Evolutionary conservation across 768 basidiomycete species (phyloP), one percentile per base, ranked within the genome.

Genomic region (Suillus placidus): DNA sequence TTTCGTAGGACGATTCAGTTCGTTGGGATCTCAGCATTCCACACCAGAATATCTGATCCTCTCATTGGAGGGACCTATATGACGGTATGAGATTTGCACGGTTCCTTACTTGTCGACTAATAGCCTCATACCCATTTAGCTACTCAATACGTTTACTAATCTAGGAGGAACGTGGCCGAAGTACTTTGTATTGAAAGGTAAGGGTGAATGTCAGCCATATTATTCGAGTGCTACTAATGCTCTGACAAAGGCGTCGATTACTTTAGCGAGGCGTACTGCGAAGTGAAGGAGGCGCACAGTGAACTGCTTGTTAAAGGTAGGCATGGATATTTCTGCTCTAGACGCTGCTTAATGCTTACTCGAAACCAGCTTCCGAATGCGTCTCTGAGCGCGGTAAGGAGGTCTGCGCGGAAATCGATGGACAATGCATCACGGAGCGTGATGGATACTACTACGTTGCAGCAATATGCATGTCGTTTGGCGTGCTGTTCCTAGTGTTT

Each of bases 91-190:
- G 37, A 12, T 34, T 56, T 40, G 34, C 37, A 30, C 23, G n/a
- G 61, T 67, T 18, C 51, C 18, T 30, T n/a, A 42, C 49, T 58
- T 52, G 14, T 63, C 38, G 20, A 38, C 37, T 55, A 34, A 68
- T 35, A 56, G 26, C n/a, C 56, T 70, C 56, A 71, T 63, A 62
- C 51, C 20, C 26, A 56, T 52, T 18, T 71, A 98, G 94, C 81
- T 99, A 14, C 79, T 99, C 51, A 98, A 98, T 76, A 99, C 97
- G 18, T 94, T 97, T 71, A 87, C 91, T 20, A 99, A 99, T 76
- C 86, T 99, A 70, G 97, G 97, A 51, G 97, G 97, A 26, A 99
- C 97, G 4, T 99, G 97, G 97, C 97, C 97, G 8, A 90, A 92
- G 71, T 97, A 88, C 80, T 96, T 98, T 71, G 90, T 99, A 47